phyloP scores from a whole-genome alignment of 2,329 filamentous ascomycete genomes.

The Fusarium foetens region DNA sequence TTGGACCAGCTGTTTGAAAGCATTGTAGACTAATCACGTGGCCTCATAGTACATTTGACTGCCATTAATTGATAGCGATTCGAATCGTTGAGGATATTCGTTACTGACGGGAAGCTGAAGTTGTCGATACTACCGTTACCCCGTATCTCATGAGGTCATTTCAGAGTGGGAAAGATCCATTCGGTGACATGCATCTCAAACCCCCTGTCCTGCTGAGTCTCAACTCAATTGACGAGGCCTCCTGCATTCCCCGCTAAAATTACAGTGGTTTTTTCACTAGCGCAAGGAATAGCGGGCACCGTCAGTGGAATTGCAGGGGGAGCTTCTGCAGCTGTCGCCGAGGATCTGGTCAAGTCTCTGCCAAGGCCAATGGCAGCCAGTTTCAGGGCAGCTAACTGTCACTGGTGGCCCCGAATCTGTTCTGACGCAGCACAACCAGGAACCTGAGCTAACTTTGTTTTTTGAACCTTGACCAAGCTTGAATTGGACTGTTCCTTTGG shows the following conservation, averaged over 20 bases:
- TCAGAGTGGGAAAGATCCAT: slow-evolving; percentile 3
- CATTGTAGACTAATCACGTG: background rate
- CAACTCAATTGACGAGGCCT: slow-evolving; percentile 35
- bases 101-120: background rate
- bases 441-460: slow-evolving; percentile 26
- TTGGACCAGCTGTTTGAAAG: background rate
- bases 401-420: slow-evolving; percentile 17
- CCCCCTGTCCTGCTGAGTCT: slow-evolving; percentile 37
- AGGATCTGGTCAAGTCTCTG: slow-evolving; percentile 35
- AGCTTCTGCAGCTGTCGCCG: slow-evolving; percentile 33
- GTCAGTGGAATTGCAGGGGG: slow-evolving; percentile 23
- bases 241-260: slow-evolving; percentile 23
- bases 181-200: slow-evolving; percentile 23
- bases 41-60: background rate
- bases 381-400: slow-evolving; percentile 34
- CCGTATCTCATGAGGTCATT: slow-evolving; percentile 22
- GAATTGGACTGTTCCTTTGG: slow-evolving; percentile 26
- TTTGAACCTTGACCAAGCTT: slow-evolving; percentile 21
- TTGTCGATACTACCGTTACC: background rate
- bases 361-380: slow-evolving; percentile 40
- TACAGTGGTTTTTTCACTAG: slow-evolving; percentile 8
- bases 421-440: slow-evolving; percentile 19
- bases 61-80: background rate
- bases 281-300: slow-evolving; percentile 15
- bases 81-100: background rate